phyloP scores from a whole-genome alignment of 208 protist genomes.

The Wallacemonas sp. region DNA sequence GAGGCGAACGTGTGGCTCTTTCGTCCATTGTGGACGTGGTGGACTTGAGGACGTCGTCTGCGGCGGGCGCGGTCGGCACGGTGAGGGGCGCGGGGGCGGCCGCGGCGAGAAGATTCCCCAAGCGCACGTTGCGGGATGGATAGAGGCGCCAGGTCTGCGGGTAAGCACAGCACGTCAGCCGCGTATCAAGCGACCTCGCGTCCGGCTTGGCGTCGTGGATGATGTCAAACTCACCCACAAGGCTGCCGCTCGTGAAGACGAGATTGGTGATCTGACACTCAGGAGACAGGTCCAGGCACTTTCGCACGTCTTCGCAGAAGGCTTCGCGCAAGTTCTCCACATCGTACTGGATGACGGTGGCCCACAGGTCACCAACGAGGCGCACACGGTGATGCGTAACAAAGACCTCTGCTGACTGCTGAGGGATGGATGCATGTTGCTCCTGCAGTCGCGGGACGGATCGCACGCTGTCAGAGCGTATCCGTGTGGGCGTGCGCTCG shows the following conservation, averaged over 20 bases:
- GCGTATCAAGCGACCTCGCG: slow-evolving; percentile 1
- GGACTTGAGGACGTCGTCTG: neutral
- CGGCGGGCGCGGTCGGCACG: neutral
- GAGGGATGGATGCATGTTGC: neutral
- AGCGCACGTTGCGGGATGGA: slow-evolving; percentile 5
- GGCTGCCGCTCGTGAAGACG: slow-evolving; percentile 7
- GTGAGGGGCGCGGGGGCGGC: neutral
- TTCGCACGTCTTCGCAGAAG: slow-evolving; percentile 8
- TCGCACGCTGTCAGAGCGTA: neutral
- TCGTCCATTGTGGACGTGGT: neutral
- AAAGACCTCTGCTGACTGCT: neutral
- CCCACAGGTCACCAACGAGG: slow-evolving; percentile 6
- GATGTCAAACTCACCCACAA: slow-evolving; percentile 10
- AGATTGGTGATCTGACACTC: neutral
- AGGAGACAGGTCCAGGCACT: slow-evolving; percentile 3
- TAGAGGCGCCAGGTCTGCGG: neutral
- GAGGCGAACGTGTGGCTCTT: neutral
- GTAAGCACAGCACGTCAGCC: slow-evolving; percentile 10
- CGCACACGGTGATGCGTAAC: slow-evolving; percentile 7
- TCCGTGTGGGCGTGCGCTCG: neutral
- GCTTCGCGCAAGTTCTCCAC: slow-evolving; percentile 1
- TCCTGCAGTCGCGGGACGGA: neutral
- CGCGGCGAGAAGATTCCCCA: neutral
- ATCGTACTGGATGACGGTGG: slow-evolving; percentile 2
- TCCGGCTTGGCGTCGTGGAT: neutral